Evolutionary conservation across 2,329 filamentous ascomycete species (phyloP).

Genomic region (Exophiala sideris): DNA sequence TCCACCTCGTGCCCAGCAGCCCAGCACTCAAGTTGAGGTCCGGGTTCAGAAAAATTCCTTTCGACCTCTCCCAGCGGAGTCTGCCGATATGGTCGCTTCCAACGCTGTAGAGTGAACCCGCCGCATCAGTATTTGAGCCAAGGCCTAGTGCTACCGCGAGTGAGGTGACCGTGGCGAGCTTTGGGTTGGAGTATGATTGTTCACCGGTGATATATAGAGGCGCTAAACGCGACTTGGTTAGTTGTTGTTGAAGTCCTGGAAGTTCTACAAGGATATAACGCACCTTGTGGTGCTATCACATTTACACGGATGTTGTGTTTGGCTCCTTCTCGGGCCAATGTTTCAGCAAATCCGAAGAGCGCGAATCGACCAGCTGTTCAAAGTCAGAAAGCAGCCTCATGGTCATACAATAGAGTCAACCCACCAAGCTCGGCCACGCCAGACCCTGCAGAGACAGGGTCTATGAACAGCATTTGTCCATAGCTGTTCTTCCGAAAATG

Average conservation of each 20-base stretch:
- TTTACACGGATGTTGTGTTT: conserved; percentile 98
- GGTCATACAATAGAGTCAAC: background rate
- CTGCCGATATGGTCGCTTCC: conserved; percentile 89
- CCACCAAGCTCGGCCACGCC: background rate
- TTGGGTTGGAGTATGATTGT: background rate
- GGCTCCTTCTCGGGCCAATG: conserved; percentile 88
- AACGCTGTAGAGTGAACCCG: conserved; percentile 84
- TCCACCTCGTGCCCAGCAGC: conserved; percentile 83
- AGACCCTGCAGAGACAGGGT: background rate
- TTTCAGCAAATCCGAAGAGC: conserved; percentile 94
- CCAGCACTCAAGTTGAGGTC: conserved; percentile 84
- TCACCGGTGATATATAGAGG: conserved; percentile 54
- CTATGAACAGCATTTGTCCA: conserved; percentile 3
- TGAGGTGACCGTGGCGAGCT: conserved; percentile 50
- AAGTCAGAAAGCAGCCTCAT: conserved; percentile 55
- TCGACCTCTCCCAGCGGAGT: conserved; percentile 88
- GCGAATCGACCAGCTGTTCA: conserved; percentile 90
- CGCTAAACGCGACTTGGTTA: conserved; percentile 64
- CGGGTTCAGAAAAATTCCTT: conserved; percentile 80
- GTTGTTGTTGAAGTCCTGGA: conserved; percentile 61
- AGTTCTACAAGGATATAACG: conserved; percentile 80
- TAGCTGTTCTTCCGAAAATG: conserved; percentile 4
- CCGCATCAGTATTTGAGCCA: conserved; percentile 79
- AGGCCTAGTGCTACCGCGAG: conserved; percentile 83
- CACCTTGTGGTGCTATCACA: conserved; percentile 92